Percentiles rank a stretch among this genome's conserved stretches.
phyloP scores from a whole-genome alignment of 2,329 filamentous ascomycete genomes.

The Orbilia brochopaga region DNA sequence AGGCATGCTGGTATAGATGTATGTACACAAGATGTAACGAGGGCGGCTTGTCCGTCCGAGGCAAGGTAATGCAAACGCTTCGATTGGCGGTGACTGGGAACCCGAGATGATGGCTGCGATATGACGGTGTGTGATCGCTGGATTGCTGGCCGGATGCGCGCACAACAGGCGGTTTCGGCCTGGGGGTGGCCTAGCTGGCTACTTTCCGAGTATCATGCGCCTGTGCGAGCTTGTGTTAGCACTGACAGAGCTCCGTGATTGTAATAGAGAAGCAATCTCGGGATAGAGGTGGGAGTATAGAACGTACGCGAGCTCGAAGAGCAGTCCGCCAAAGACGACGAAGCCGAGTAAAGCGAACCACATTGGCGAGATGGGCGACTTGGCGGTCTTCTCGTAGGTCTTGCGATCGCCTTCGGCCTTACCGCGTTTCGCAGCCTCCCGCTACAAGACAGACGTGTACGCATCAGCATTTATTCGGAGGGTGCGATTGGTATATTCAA shows the following conservation, averaged over 20 bases:
- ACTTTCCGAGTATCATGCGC: not conserved
- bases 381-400: constrained; percentile 65
- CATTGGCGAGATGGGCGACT: constrained; percentile 69
- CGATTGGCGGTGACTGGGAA: too few species aligned
- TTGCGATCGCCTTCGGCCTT: constrained; percentile 71
- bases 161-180: too few species aligned
- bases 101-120: too few species aligned
- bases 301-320: constrained; percentile 57
- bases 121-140: not conserved
- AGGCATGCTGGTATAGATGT: too few species aligned
- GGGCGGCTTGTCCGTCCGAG: not conserved
- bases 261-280: too few species aligned
- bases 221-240: not conserved
- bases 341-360: constrained; percentile 70
- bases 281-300: not conserved
- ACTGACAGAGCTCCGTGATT: not conserved
- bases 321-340: constrained; percentile 66
- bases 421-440: constrained; percentile 75
- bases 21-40: not conserved
- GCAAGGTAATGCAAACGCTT: not conserved
- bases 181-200: not conserved
- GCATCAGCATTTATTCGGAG: not conserved
- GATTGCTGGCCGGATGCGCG: not conserved
- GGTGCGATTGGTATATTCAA: not conserved
- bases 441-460: constrained; percentile 52